These are phyloP conservation scores for Aspergillus fijiensis DNA, from an alignment of 2,329 filamentous ascomycete genomes.

Conservation along the genomic window DNA sequence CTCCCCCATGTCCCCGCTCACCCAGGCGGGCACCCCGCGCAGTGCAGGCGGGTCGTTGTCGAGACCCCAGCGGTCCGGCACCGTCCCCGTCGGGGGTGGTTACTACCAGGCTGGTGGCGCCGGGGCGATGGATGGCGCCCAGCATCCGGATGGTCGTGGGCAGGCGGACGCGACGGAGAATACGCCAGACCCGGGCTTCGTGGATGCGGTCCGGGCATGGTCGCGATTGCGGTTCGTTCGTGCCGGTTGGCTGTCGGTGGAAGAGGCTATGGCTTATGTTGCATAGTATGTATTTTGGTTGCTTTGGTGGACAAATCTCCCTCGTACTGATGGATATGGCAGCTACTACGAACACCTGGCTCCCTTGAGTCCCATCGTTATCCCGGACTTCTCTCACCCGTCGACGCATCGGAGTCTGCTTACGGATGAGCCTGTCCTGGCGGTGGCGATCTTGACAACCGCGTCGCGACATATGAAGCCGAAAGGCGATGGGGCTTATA, in stretches of 20 bases:
- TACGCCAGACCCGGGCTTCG: slow-evolving; percentile 40
- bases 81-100: slow-evolving; percentile 52
- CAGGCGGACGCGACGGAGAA: slow-evolving; percentile 30
- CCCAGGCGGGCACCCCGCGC: slow-evolving; percentile 35
- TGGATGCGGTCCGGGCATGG: slow-evolving; percentile 82
- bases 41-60: slow-evolving; percentile 38
- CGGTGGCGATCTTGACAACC: slow-evolving; percentile 87
- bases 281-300: slow-evolving; percentile 65
- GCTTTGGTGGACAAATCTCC: slow-evolving; percentile 7
- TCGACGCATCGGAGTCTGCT: slow-evolving; percentile 75
- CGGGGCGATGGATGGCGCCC: slow-evolving; percentile 25
- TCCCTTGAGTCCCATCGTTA: slow-evolving; percentile 88
- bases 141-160: slow-evolving; percentile 28
- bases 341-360: slow-evolving; percentile 90
- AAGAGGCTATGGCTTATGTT: slow-evolving; percentile 90
- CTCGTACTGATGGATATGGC: slow-evolving; percentile 12
- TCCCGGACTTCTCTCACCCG: slow-evolving; percentile 84
- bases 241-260: slow-evolving; percentile 91
- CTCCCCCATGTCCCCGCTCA: slow-evolving; percentile 38
- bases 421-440: slow-evolving; percentile 87
- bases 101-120: slow-evolving; percentile 46
- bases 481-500: slow-evolving; percentile 74
- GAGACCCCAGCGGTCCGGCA: slow-evolving; percentile 42
- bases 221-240: slow-evolving; percentile 89
- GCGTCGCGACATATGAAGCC: slow-evolving; percentile 83